Percentiles rank a stretch among this genome's conserved stretches.
These are phyloP conservation scores for Elymus sibiricus DNA, from an alignment of 176 grass and related monocot species.

Conservation along the genomic window DNA sequence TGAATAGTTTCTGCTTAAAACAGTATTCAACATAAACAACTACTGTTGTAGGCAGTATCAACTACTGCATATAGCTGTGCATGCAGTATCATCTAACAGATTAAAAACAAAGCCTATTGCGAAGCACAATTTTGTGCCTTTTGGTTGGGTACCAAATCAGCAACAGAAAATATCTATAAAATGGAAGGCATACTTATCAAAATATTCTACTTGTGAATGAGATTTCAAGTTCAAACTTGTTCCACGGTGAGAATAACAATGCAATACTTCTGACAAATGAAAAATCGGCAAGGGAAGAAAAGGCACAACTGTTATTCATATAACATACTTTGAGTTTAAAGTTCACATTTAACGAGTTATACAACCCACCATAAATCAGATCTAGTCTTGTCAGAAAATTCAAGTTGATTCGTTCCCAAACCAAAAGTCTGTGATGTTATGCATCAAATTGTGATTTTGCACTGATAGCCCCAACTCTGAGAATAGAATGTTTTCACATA, in stretches of 20 bases:
- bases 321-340: not conserved
- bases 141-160: not conserved
- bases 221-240: not conserved
- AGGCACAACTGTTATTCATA: not conserved
- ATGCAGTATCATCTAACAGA: not conserved
- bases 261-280: not conserved
- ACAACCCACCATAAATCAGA: not conserved
- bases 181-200: not conserved
- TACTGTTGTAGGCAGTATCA: not conserved
- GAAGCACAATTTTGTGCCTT: not conserved
- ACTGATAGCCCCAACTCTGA: not conserved
- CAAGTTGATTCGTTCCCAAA: not conserved
- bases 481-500: not conserved
- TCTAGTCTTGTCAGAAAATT: not conserved
- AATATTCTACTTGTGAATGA: not conserved
- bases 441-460: not conserved
- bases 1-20: slow-evolving; percentile 10
- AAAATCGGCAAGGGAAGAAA: not conserved
- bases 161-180: not conserved
- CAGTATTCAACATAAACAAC: slow-evolving; percentile 4
- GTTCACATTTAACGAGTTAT: not conserved
- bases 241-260: not conserved
- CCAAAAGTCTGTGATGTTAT: not conserved
- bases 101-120: not conserved
- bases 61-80: not conserved